Percentiles rank a stretch among this genome's conserved stretches.
phyloP scores from a whole-genome alignment of 805 yeast genomes.

The Starmerella riodocensis region DNA sequence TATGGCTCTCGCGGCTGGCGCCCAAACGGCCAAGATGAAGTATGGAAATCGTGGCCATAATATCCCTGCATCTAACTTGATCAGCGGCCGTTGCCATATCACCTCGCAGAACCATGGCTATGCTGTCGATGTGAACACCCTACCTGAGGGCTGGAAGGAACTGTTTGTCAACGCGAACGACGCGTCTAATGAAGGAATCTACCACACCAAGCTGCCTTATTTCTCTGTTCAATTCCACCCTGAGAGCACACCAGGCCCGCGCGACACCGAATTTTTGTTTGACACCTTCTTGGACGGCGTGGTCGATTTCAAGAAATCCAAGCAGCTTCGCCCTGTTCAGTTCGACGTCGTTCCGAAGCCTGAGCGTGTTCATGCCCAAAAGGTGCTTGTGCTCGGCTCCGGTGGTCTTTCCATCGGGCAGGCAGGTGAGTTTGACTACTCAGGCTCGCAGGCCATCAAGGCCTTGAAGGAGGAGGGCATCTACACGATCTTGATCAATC shows the following conservation, averaged over 20 bases:
- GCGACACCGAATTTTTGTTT: constrained; percentile 94
- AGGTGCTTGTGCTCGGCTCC: constrained; percentile 87
- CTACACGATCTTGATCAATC: constrained; percentile 88
- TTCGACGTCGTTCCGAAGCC: constrained; percentile 44
- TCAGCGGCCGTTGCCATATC: constrained; percentile 91
- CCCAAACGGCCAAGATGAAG: constrained; percentile 78
- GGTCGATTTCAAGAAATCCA: constrained; percentile 36
- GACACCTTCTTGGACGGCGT: constrained; percentile 85
- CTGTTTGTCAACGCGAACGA: constrained; percentile 92
- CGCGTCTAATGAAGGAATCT: constrained; percentile 96
- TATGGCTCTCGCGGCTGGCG: constrained; percentile 90
- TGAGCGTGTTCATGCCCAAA: constrained; percentile 54
- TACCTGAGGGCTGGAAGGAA: constrained; percentile 77
- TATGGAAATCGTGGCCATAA: constrained; percentile 99
- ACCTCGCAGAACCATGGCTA: constrained; percentile 98
- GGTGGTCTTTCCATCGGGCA: constrained; percentile 98
- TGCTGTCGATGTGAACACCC: constrained; percentile 78
- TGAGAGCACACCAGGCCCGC: constrained; percentile 98
- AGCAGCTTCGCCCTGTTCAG: constrained; percentile 49
- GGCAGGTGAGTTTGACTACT: constrained; percentile 98
- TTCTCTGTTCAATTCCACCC: constrained; percentile 98
- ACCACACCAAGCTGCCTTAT: constrained; percentile 71
- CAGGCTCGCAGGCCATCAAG: constrained; percentile 97
- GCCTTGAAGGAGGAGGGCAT: constrained; percentile 97
- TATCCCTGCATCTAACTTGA: constrained; percentile 83